Conservation (phyloP, 108 stramenopile genomes). For the Cyclotella baltica region DNA sequence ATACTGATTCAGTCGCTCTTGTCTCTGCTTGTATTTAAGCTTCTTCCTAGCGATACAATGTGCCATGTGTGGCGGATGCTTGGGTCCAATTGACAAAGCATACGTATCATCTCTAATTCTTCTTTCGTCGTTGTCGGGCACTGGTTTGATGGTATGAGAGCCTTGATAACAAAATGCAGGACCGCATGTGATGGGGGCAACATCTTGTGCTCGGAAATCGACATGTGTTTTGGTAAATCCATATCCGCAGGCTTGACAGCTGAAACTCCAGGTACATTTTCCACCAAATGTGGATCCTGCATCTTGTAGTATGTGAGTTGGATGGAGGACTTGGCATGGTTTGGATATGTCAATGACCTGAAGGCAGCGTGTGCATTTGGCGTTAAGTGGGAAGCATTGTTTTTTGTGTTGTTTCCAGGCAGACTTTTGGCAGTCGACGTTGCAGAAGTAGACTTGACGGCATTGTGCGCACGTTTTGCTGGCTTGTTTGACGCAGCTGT, state of each 20-base stretch:
- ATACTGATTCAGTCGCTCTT: no score
- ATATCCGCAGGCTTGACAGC: background rate
- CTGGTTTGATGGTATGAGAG: background rate
- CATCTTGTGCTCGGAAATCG: background rate
- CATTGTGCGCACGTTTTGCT: background rate
- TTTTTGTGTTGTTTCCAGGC: background rate
- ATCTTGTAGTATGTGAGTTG: background rate
- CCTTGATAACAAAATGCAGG: background rate
- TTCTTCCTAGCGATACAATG: no score
- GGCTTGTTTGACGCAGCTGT: background rate
- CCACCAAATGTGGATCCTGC: background rate
- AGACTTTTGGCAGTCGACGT: background rate
- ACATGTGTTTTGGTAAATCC: background rate
- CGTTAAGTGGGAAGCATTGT: no score
- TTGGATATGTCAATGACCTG: background rate
- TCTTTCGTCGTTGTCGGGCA: background rate
- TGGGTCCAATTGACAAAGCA: background rate
- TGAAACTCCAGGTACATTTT: background rate
- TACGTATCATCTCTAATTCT: background rate
- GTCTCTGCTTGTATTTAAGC: no score
- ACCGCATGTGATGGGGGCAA: background rate
- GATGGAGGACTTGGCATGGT: background rate
- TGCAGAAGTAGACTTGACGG: background rate
- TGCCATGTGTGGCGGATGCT: no score
- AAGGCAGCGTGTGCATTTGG: no score